These are phyloP conservation scores for Tremellales sp. DNA, from an alignment of 1,284 basidiomycete species.

Conservation along the genomic window DNA sequence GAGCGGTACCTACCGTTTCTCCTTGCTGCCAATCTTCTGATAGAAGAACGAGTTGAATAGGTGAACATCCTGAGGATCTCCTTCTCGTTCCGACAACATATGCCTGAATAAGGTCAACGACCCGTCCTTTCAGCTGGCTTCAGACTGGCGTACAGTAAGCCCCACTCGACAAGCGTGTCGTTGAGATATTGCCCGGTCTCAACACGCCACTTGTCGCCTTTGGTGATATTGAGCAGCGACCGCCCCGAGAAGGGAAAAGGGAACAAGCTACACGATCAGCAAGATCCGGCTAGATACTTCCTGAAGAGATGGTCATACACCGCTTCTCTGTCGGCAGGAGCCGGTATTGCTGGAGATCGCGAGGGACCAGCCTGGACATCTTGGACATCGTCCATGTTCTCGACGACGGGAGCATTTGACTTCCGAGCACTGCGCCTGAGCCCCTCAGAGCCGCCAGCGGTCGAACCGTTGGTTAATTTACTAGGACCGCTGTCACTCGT, in stretches of 20 bases:
- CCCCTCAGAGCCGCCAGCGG: too few species aligned
- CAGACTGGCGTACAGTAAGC: slow-evolving; percentile 64
- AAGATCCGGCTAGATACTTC: too few species aligned
- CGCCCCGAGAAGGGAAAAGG: slow-evolving; percentile 66
- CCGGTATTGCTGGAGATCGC: too few species aligned
- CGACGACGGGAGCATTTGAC: too few species aligned
- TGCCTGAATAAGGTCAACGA: slow-evolving; percentile 55
- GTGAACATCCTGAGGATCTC: slow-evolving; percentile 62
- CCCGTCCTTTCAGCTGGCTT: too few species aligned
- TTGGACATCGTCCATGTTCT: too few species aligned
- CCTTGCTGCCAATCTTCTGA: slow-evolving; percentile 69
- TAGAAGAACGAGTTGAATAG: slow-evolving; percentile 98
- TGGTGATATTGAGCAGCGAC: slow-evolving; percentile 71
- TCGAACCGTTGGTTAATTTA: too few species aligned
- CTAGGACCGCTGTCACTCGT: too few species aligned
- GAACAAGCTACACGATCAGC: slow-evolving; percentile 56
- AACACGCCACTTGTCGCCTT: slow-evolving; percentile 69
- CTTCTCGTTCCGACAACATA: slow-evolving; percentile 59
- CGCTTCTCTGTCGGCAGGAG: too few species aligned
- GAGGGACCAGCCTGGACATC: too few species aligned
- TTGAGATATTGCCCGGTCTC: slow-evolving; percentile 81
- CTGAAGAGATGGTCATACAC: too few species aligned
- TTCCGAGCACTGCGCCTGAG: too few species aligned
- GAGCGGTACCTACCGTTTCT: slow-evolving; percentile 57
- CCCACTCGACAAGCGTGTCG: slow-evolving; percentile 94